Evolutionary conservation across 2,329 filamentous ascomycete genomes (phyloP), one percentile per base, ranked within the genome.

Genomic region (Neoarthrinium moseri): DNA sequence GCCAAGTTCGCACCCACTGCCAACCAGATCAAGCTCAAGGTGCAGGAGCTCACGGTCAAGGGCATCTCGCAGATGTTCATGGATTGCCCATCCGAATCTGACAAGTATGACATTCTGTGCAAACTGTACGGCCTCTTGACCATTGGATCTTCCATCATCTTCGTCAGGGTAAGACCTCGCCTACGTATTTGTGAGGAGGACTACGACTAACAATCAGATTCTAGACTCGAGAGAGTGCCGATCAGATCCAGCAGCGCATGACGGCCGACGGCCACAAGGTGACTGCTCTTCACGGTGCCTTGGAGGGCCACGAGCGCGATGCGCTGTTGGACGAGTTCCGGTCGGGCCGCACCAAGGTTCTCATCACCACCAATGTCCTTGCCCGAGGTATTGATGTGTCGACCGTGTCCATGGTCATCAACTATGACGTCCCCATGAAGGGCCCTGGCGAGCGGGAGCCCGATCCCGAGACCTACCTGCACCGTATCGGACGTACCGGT

Each of bases 21-120:
- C 41, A 92, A 96, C 68, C 79, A 88, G 56, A 87, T 99, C 62
- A 94, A 89, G 36, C 77, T 99, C 43, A 84, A 89, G 60, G 88
- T 91, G 50, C 87, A 95, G 57, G 90, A 99, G 63, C 82, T 97
- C 58, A 97, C 92, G 0, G 92, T 99, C 50, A 90, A 94, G 66
- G 94, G 94, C 18, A 99, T 99, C 64, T 95, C 92, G 55, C 94
- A 99, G 63, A 89, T 99, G 72, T 99, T 95, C 64, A 89, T 99
- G 65, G 94, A 99, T 67, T 97, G 92, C 60, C 81, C 87, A 18
- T 78, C 78, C 26, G 88, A 95, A 54, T 73, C 84, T 27, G 83
- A 89, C 60, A 97, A 97, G 66, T 99, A 95, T 63, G 81, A 87
- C 27, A 84, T 89, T 47, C 81, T 99, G 6, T 87, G 95, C 65